Base-by-base conservation (phyloP, 805 yeast species). In the Candida mattraensis region DNA sequence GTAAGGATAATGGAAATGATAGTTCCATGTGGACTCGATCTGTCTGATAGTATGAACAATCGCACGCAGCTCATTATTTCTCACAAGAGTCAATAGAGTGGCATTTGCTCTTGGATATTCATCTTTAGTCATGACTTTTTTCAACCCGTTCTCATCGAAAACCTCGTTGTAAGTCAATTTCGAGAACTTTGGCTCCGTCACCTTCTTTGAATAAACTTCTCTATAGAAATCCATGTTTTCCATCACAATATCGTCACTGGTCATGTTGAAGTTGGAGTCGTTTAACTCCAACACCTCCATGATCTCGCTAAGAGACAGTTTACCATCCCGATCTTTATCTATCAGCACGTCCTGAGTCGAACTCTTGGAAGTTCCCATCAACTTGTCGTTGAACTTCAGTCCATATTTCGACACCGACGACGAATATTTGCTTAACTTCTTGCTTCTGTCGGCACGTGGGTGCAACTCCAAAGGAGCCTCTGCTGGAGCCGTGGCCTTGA, bases 1-100 rank as follows among this genome's bases (percentile, higher is more conserved):
- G 91, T 96, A 91, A 39, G 94, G 96, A 55, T 91, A 91, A 47
- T 85, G 74, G 65, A 69, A 88, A 39, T 83, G 73, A 21, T 68
- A 63, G 66, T 91, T 91, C 74, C 91, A 91, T 37, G 71, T 69
- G 17, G 62, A 61, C 55, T 87, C 95, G 28, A 87, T 71, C 45
- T 72, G 76, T 44, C 62, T 56, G 38, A 87, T 78, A 2, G 94
- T 72, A 14, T 56, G 55, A 5, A 76, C 60, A 19, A 87, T 69
- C 2, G 64, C 73, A 5, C 53, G 51, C 23, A 73, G 59, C 51
- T 87, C 95, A n/a, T 70, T 53, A 54, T 85, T 85, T 45, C 91
- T 67, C n/a, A 83, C 94, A 37, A 87, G 66, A 4, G 87, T 76
- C 10, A 87, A 57, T 37, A 87, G 69, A 3, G 95, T 83, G 4